These are phyloP conservation scores for Echinosophora koreensis DNA, from an alignment of 306 rosid species.

Conservation along the genomic window DNA sequence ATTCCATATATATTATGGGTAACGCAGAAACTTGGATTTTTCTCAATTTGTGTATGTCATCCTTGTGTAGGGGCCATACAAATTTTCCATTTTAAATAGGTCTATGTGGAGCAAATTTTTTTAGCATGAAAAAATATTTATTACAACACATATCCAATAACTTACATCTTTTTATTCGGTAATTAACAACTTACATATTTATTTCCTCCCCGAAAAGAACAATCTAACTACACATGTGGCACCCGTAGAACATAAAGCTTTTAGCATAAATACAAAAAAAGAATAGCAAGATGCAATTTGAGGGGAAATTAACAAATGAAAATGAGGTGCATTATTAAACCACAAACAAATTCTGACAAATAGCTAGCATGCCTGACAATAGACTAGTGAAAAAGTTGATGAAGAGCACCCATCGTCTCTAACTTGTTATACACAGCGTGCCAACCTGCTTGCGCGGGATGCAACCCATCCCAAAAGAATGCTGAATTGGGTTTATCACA, in stretches of 20 bases:
- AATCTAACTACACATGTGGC: background rate
- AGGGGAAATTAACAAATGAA: background rate
- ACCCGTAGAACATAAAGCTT: background rate
- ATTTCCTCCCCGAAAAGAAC: background rate
- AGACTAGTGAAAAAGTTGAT: background rate
- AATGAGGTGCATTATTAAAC: background rate
- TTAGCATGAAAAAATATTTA: background rate
- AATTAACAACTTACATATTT: background rate
- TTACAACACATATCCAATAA: constrained; percentile 4
- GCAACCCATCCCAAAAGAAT: constrained; percentile 79
- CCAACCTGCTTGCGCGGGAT: constrained; percentile 86
- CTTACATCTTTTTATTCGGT: background rate
- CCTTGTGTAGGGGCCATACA: too few relatives aligned
- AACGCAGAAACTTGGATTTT: too few relatives aligned
- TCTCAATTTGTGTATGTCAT: too few relatives aligned
- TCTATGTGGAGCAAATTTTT: too few relatives aligned
- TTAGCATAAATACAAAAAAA: background rate
- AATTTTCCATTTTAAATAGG: too few relatives aligned
- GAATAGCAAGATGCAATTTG: background rate
- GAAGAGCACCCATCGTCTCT: background rate
- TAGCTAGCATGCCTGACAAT: background rate
- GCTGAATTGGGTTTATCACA: constrained; percentile 63
- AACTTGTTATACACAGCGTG: constrained; percentile 56
- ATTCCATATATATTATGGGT: too few relatives aligned
- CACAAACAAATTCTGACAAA: background rate